These are phyloP conservation scores for Rhizoclosmatium globosum DNA, from an alignment of 192 early-diverging fungal genomes.

Conservation along the genomic window DNA sequence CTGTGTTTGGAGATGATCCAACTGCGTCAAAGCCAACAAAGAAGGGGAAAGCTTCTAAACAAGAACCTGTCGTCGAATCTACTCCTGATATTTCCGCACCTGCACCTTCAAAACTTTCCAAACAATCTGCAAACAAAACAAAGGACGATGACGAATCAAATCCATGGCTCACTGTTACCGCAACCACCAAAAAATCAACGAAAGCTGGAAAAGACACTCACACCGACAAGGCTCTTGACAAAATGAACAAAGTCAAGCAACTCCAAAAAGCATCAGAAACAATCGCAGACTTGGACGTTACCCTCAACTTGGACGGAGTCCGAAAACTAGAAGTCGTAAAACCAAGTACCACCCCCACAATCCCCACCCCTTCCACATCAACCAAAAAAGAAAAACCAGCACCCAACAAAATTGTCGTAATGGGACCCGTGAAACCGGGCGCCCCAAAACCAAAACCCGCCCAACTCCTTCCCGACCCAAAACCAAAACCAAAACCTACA, in stretches of 20 bases:
- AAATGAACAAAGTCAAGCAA: constrained; percentile 71
- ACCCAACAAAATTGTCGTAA: neutral
- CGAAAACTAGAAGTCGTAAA: constrained; percentile 58
- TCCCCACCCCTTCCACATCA: neutral
- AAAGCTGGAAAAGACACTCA: constrained; percentile 61
- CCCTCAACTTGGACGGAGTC: constrained; percentile 75
- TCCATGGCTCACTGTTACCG: constrained; percentile 76
- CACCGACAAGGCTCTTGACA: constrained; percentile 69
- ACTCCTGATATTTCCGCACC: neutral
- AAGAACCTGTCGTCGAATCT: too few species aligned
- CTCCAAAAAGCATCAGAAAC: constrained; percentile 52
- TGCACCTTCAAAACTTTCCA: neutral
- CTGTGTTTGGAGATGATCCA: neutral
- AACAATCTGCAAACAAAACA: neutral
- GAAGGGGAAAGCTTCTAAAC: constrained; percentile 3
- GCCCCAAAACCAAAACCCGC: neutral
- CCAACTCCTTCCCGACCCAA: neutral
- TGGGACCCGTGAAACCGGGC: neutral
- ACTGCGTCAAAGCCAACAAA: neutral
- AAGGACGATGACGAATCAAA: constrained; percentile 60
- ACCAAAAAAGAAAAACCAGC: neutral
- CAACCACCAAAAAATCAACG: constrained; percentile 62
- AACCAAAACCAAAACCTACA: neutral
- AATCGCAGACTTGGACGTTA: constrained; percentile 64
- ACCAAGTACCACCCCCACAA: neutral